Base-by-base conservation (phyloP, 345 rosid species). In the Melaleuca quinquenervia region DNA sequence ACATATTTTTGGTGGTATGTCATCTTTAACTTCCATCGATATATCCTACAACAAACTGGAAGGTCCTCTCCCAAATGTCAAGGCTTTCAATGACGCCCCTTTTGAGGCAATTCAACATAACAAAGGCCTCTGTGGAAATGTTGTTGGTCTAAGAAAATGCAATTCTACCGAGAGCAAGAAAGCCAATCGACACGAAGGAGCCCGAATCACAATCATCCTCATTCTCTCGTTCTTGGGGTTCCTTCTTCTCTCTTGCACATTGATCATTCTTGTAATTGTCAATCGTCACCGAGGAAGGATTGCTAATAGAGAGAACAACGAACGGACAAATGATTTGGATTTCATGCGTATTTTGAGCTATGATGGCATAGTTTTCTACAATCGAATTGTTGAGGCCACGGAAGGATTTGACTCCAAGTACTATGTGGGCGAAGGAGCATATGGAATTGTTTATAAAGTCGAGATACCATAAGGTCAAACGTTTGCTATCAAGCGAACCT, bases 131-230 rank as follows among this genome's bases (percentile, higher is more conserved):
- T 26, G 64, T 24, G 62, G 62, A 56, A 56, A 5, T 26, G 29
- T 56, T 56, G 1, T 0, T 0, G 29, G 64, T n/a, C 11, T 56
- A 26, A 0, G 7, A 1, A 56, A 11, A 56, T 56, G 64, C 29
- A 56, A 56, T 56, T 56, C 29, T 2, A 56, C 0, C 0, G 0
- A 7, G 29, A 24, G 29, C 3, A 5, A 24, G 29, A 56, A 56
- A 56, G 0, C 7, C 29, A 56, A 56, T 56, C 62, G 29, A 56
- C 5, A 0, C 0, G 6, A 11, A 24, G 7, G 62, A 56, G 3
- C 1, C 24, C 11, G 29, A 56, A 26, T 0, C 29, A 56, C 11
- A 26, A 13, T 56, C 11, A 56, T 56, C 62, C 0, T 5, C 29
- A 56, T 56, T 56, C 29, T 56, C 62, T 56, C 62, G 7, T 26